phyloP scores from a whole-genome alignment of 345 rosid genomes.

The Excoecaria cochinchinensis region DNA sequence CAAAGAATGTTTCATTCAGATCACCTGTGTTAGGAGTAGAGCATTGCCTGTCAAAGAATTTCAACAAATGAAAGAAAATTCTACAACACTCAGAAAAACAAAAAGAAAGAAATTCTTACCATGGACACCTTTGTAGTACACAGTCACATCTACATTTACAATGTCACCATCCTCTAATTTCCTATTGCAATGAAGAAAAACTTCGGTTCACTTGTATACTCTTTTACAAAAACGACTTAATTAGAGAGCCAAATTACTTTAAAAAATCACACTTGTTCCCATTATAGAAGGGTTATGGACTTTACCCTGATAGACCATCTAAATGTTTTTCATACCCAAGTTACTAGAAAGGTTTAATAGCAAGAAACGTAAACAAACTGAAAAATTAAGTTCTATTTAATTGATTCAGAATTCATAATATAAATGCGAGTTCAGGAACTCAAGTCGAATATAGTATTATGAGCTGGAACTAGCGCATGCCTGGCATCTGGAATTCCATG shows the following conservation, averaged over 20 bases:
- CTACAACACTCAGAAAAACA: background rate
- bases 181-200: constrained; percentile 43
- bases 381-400: background rate
- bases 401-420: background rate
- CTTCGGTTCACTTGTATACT: background rate
- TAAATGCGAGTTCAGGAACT: background rate
- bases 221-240: background rate
- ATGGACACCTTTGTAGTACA: constrained; percentile 88
- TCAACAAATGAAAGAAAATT: background rate
- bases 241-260: background rate
- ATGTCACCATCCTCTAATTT: constrained; percentile 94
- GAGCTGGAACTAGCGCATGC: constrained; percentile 30
- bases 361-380: background rate
- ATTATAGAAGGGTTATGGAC: background rate
- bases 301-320: background rate
- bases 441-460: background rate
- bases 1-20: constrained; percentile 93
- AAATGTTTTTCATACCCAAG: background rate
- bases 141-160: constrained; percentile 84
- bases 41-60: constrained; percentile 9
- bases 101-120: constrained; percentile 45
- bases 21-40: constrained; percentile 55
- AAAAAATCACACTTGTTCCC: background rate
- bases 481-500: constrained; percentile 99
- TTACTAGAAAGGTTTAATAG: background rate